These are phyloP conservation scores for Aspergillus eucalypticola DNA, from an alignment of 2,329 filamentous ascomycete species.

Conservation along the genomic window DNA sequence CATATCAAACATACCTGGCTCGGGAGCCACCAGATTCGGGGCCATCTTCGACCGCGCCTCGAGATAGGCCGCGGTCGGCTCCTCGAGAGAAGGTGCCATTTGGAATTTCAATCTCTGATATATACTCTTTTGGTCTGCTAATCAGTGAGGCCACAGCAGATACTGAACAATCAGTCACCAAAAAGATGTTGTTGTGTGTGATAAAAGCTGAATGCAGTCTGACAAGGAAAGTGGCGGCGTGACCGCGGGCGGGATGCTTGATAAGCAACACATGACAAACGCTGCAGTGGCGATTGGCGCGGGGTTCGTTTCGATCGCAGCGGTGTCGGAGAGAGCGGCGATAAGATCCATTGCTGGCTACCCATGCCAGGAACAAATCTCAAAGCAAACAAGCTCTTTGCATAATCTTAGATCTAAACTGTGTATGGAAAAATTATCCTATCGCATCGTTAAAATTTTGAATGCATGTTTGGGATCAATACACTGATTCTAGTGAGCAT, in stretches of 20 bases:
- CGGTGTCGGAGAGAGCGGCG: conserved; percentile 22
- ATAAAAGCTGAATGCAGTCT: background rate
- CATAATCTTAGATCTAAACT: background rate
- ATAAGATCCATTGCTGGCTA: conserved; percentile 9
- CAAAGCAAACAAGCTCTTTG: background rate
- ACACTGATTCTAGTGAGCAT: too few relatives aligned
- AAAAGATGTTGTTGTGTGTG: background rate
- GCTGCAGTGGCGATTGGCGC: conserved; percentile 28
- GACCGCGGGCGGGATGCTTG: conserved; percentile 29
- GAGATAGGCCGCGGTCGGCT: conserved; percentile 70
- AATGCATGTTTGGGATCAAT: too few relatives aligned
- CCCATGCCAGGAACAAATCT: background rate
- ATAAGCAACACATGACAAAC: conserved; percentile 38
- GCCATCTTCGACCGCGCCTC: conserved; percentile 74
- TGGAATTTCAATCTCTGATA: background rate
- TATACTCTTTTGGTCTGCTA: background rate
- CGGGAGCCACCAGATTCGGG: conserved; percentile 85
- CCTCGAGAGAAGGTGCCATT: conserved; percentile 85
- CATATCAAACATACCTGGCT: conserved; percentile 61
- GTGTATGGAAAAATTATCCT: background rate
- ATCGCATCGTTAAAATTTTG: background rate
- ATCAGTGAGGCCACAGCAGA: background rate
- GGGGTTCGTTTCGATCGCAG: conserved; percentile 11
- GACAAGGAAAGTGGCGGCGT: conserved; percentile 25
- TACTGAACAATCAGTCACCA: background rate